These are phyloP conservation scores for Acacia melanoxylon DNA, from an alignment of 306 rosid species.

Conservation along the genomic window DNA sequence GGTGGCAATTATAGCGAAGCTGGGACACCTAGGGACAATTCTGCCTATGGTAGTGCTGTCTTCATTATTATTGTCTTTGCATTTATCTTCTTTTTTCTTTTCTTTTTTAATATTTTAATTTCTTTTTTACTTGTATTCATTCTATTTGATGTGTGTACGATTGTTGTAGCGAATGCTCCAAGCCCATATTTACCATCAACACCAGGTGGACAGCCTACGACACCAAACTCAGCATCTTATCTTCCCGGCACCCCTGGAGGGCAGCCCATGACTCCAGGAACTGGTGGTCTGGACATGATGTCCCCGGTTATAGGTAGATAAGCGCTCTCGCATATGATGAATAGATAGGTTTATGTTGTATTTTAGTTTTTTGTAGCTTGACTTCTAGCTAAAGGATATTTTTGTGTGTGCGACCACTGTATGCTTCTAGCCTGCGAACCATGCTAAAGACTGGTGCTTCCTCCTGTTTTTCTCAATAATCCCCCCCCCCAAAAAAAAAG, in stretches of 20 bases:
- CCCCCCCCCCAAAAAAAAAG: too few species aligned
- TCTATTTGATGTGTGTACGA: neutral
- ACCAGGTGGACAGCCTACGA: conserved; percentile 99
- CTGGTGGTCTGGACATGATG: conserved; percentile 95
- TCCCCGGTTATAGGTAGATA: conserved; percentile 84
- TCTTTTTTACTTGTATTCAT: conserved; percentile 1
- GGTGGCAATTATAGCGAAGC: conserved; percentile 93
- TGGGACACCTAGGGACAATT: conserved; percentile 85
- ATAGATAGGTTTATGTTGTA: neutral
- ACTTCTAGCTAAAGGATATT: neutral
- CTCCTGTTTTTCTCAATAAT: neutral
- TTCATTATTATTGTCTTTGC: neutral
- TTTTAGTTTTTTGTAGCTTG: neutral
- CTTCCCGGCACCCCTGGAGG: conserved; percentile 99
- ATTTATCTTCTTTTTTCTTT: neutral
- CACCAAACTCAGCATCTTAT: conserved; percentile 93
- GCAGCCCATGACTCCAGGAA: conserved; percentile 99
- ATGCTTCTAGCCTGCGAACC: neutral
- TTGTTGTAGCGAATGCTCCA: conserved; percentile 88
- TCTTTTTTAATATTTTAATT: too few species aligned
- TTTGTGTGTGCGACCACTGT: neutral
- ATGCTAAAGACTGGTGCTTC: neutral
- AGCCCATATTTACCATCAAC: conserved; percentile 99
- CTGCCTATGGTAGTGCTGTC: conserved; percentile 63
- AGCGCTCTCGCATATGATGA: neutral